A percentile compares a stretch with the other conserved stretches of the same genome.
phyloP scores from a whole-genome alignment of 2,329 filamentous ascomycete genomes.

The Aureobasidium melanogenum region DNA sequence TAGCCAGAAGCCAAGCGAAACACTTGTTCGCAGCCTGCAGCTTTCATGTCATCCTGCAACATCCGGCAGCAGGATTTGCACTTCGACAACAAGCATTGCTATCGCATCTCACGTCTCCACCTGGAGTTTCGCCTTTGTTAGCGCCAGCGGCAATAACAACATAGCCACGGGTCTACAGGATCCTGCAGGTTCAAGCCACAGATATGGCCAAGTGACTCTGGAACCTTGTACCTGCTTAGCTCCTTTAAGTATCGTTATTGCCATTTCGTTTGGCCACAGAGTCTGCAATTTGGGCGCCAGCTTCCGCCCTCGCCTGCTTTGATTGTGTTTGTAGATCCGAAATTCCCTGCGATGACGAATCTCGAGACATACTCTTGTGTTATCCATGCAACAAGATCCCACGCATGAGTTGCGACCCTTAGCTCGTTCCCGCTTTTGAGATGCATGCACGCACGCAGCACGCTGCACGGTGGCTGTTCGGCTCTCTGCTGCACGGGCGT shows the following conservation, averaged over 20 bases:
- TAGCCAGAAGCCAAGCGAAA: neutral
- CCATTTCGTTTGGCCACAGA: neutral
- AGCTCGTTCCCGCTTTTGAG: neutral
- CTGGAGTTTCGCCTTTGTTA: neutral
- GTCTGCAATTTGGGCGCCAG: neutral
- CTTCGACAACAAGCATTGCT: neutral
- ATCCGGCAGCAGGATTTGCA: neutral
- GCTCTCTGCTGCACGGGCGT: constrained; percentile 4
- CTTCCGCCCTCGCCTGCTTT: neutral
- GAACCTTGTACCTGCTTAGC: neutral
- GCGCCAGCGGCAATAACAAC: neutral
- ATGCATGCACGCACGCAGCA: constrained; percentile 5
- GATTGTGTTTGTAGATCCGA: neutral
- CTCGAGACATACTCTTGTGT: neutral
- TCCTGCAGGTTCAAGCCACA: constrained; percentile 7
- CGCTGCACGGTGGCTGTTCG: constrained; percentile 2
- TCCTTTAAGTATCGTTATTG: neutral
- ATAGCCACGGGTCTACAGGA: neutral
- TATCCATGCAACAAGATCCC: neutral
- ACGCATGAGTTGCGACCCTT: neutral
- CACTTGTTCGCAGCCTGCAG: neutral
- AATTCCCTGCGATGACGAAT: neutral
- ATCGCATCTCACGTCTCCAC: neutral
- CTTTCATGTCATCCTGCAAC: neutral
- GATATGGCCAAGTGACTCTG: neutral